Evolutionary conservation across 2,329 filamentous ascomycete genomes (phyloP).

Genomic region (Pestalotiopsis sp.): DNA sequence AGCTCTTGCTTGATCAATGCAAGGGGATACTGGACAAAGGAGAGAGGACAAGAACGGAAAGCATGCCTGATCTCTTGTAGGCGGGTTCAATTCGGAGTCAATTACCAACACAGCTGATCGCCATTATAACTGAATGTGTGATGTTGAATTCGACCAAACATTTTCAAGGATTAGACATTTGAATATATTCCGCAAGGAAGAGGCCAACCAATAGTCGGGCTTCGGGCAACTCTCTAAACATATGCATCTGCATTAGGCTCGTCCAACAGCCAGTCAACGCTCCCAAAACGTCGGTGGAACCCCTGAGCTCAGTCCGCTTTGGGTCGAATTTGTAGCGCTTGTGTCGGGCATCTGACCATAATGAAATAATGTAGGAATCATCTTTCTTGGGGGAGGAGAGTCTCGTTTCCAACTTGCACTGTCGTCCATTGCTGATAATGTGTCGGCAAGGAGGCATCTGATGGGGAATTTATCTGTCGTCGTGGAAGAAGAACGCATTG

Average conservation of each 20-base stretch:
- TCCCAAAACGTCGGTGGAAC: not conserved
- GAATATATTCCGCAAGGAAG: not conserved
- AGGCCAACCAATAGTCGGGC: not conserved
- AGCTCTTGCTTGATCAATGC: not conserved
- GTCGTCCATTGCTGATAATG: too few species aligned
- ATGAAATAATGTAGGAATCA: not conserved
- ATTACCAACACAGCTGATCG: not conserved
- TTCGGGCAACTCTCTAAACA: not conserved
- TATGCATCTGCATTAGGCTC: not conserved
- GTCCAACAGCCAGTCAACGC: not conserved
- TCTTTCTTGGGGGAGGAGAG: not conserved
- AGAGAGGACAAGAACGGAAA: not conserved
- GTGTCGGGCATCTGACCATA: not conserved
- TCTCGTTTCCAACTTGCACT: not conserved
- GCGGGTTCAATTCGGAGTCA: not conserved
- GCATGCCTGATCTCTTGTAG: not conserved
- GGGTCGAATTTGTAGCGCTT: not conserved
- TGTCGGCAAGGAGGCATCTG: too few species aligned
- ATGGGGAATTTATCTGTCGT: too few species aligned
- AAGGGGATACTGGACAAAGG: not conserved
- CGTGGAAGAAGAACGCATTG: too few species aligned
- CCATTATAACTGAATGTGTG: not conserved
- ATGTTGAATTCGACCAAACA: not conserved
- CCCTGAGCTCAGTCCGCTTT: not conserved
- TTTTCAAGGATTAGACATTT: not conserved